Base-by-base conservation (phyloP, 2,329 filamentous ascomycete genomes). In the Myotisia sp. region DNA sequence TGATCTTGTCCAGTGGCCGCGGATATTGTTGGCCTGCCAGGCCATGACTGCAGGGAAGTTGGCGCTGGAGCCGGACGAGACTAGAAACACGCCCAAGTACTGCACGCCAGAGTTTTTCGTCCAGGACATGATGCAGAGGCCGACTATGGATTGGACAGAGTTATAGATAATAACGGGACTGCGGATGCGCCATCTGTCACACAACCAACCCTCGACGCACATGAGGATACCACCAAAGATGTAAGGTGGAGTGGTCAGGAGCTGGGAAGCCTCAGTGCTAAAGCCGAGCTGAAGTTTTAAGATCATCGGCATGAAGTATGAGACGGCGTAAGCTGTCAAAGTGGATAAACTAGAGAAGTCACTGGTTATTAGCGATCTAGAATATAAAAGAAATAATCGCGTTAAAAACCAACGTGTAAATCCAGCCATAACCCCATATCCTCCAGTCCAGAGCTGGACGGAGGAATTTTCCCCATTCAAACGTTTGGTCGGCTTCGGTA, bases 1-100 rank as follows among this genome's bases (percentile, higher is more conserved):
- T 1, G 79, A 79, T 26, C 80, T 71, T 63, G 85, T 85, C 77
- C 79, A 85, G 59, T 85, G 78, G 71, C 48, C 85, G 8, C 47
- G 45, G 29, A 52, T 50, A 33, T 55, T 53, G 36, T 54, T 55
- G 6, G 50, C 43, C 39, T 52, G 27, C 27, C 51, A 54, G 5
- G 52, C 48, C 37, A 55, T 47, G 6, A 45, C 39, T 2, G 49
- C 45, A 2, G 51, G 52, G 1, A 54, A 37, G 29, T 54, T 53
- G 2, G 43, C 45, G 9, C 53, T 47, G 5, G 41, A 43, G 3
- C 52, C 51, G 20, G 45, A 47, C 2, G 43, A 43, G 4, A 43
- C 47, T 10, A 55, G 37, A 30, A 55, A 55, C 3, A 50, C 37
- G 3, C 52, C 52, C 8, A 53, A 41, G 27, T 50, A 45, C 3